Base-by-base conservation (phyloP, 2,329 filamentous ascomycete genomes). In the Xylariaceae sp. region DNA sequence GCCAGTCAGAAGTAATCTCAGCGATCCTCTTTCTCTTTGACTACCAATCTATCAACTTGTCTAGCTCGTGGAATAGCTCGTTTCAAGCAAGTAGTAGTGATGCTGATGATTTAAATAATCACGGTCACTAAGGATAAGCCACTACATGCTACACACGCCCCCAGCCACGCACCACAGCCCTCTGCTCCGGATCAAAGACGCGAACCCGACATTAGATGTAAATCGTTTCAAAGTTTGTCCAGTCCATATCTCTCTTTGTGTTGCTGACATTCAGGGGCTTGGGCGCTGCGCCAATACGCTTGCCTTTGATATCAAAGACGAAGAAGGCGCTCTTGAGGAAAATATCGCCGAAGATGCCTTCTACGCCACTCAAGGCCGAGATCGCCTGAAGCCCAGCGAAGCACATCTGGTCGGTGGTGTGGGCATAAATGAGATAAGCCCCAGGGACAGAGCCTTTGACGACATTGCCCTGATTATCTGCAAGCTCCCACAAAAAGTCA, bases 261-360 rank as follows among this genome's bases (percentile, higher is more conserved):
- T 68, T 66, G 30, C 55, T 64, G 3, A 61, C 70, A 53, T 77
- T 74, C 9, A 80, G 64, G 53, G 61, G 61, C 62, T 76, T 76
- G 1, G 70, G 51, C 41, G 77, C 79, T 59, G 77, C 76, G 15
- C 79, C 79, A 34, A 84, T 69, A 51, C 74, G 72, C 59, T 76
- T 74, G 4, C 75, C 75, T 17, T 71, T 73, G 4, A 78, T 73
- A 69, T 91, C 87, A 72, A 90, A 91, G 52, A 90, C 84, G 35
- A 88, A 85, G 70, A 88, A 92, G 63, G 89, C 78, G 57, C 83
- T 83, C 82, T 94, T 94, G 65, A 94, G 80, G 76, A 92, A 90
- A 58, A 89, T 79, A 61, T 92, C 89, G 8, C 90, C 90, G 58
- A 92, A 82, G 69, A 95, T 90, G 58, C 80, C 84, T 13, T 79